Conservation (phyloP, 2,329 filamentous ascomycete species). For the Cytospora mali region DNA sequence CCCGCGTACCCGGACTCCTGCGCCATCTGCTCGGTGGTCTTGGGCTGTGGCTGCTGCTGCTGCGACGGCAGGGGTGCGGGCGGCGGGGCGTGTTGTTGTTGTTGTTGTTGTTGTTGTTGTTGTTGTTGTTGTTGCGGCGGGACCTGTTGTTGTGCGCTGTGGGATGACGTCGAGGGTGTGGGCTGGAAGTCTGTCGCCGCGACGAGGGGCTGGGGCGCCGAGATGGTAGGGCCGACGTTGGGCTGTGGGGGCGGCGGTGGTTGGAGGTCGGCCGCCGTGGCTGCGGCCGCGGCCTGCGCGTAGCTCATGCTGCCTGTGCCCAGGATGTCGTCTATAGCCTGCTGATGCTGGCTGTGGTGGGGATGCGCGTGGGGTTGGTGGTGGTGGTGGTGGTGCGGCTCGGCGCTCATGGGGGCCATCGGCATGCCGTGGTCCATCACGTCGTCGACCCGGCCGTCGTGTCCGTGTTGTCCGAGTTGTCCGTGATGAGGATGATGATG, state of each 20-base stretch:
- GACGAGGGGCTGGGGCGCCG: slow-evolving; percentile 28
- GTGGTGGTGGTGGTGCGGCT: slow-evolving; percentile 22
- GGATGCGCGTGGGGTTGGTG: slow-evolving; percentile 10
- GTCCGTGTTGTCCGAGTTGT: neutral
- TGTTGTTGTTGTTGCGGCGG: slow-evolving; percentile 1
- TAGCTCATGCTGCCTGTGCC: slow-evolving; percentile 19
- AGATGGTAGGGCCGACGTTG: slow-evolving; percentile 21
- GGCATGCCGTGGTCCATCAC: slow-evolving; percentile 27
- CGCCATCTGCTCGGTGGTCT: slow-evolving; percentile 52
- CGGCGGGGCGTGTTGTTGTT: neutral
- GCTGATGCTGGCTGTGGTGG: slow-evolving; percentile 13
- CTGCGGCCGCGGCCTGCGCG: slow-evolving; percentile 23
- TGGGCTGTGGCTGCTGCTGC: slow-evolving; percentile 35
- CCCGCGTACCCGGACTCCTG: slow-evolving; percentile 49
- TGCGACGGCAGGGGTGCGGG: neutral
- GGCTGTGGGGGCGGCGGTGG: slow-evolving; percentile 22
- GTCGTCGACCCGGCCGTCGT: slow-evolving; percentile 14
- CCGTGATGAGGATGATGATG: too few relatives aligned
- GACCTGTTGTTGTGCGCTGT: neutral
- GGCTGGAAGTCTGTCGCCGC: slow-evolving; percentile 29
- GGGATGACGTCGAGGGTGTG: slow-evolving; percentile 15
- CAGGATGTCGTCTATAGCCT: slow-evolving; percentile 24
- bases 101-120: neutral
- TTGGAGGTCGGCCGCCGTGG: slow-evolving; percentile 24
- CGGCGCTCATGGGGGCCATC: slow-evolving; percentile 26